A percentile compares a stretch with the other conserved stretches of the same genome.
These are phyloP conservation scores for Leishmania amazonensis DNA, from an alignment of 208 protist species.

Conservation along the genomic window DNA sequence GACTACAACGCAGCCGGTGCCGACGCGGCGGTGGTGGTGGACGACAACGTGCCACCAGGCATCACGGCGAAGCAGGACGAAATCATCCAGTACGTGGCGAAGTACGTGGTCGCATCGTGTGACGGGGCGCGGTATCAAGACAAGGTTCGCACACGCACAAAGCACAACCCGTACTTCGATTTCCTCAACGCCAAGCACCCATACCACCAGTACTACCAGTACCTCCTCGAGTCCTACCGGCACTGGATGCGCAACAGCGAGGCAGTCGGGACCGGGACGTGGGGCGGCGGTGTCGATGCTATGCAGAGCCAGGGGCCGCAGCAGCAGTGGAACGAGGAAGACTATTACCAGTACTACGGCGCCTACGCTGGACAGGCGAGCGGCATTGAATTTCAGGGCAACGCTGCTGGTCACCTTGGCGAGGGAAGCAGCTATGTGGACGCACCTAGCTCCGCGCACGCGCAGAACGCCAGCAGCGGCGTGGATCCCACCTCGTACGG, in stretches of 20 bases:
- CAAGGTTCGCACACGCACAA: slow-evolving; percentile 58
- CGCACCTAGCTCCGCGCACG: background rate
- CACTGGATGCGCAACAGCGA: slow-evolving; percentile 52
- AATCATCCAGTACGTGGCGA: slow-evolving; percentile 82
- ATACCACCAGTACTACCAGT: slow-evolving; percentile 78
- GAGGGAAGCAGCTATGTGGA: slow-evolving; percentile 2
- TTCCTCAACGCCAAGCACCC: slow-evolving; percentile 65
- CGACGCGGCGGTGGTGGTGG: slow-evolving; percentile 25
- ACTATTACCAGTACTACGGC: slow-evolving; percentile 43
- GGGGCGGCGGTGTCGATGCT: slow-evolving; percentile 17
- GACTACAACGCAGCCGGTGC: slow-evolving; percentile 17
- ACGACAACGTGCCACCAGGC: slow-evolving; percentile 46
- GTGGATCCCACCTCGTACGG: background rate
- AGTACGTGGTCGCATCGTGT: slow-evolving; percentile 76
- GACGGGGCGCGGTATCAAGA: slow-evolving; percentile 73
- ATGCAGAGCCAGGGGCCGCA: slow-evolving; percentile 38
- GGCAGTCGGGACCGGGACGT: slow-evolving; percentile 17
- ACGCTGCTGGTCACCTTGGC: background rate
- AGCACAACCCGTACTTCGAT: slow-evolving; percentile 77
- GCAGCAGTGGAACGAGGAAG: slow-evolving; percentile 41
- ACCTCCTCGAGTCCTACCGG: slow-evolving; percentile 72
- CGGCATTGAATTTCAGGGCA: slow-evolving; percentile 14
- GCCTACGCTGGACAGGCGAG: slow-evolving; percentile 23
- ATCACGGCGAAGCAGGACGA: slow-evolving; percentile 79
- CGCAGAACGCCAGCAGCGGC: background rate